Base-by-base conservation (phyloP, 1,284 basidiomycete genomes). In the Ustilago cynodontis region DNA sequence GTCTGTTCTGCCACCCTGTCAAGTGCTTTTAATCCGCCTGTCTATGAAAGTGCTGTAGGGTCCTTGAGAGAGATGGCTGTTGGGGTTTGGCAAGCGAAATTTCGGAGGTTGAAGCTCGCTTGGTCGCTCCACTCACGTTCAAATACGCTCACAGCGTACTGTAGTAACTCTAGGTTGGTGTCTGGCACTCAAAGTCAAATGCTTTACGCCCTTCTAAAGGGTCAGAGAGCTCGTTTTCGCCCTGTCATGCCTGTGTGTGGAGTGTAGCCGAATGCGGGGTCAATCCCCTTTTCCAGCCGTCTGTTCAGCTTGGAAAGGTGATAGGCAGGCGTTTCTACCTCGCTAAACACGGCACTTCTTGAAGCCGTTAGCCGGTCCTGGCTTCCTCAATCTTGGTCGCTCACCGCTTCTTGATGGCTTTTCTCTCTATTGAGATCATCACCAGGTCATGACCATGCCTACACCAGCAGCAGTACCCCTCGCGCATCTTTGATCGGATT, bases 101-200 rank as follows among this genome's bases (percentile, higher is more conserved):
- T 57, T 59, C 66, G 66, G 66, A 68, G 37, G 4, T 33, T 68
- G 54, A 59, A 68, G 66, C 66, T 68, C 66, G 66, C 66, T 68
- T 61, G 49, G 35, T 39, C 24, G 14, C 22, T 13, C 39, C 14
- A 57, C 37, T 56, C 45, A 64, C 53, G 54, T 33, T 57, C 49
- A 60, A 41, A 24, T 18, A 41, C 50, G 20, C n/a, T n/a, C n/a
- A n/a, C n/a, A n/a, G n/a, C n/a, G n/a, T n/a, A n/a, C n/a, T n/a
- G n/a, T n/a, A n/a, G n/a, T n/a, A n/a, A n/a, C n/a, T n/a, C n/a
- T n/a, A n/a, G n/a, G n/a, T n/a, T n/a, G n/a, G 7, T n/a, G 41
- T 20, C 41, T 6, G 41, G 41, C 41, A 43, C 20, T 43, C 41
- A 20, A 43, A 8, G 31, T 7, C 18, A 43, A 43, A n/a, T 14